These are phyloP conservation scores for Xylaria castorea DNA, from an alignment of 495 filamentous ascomycete genomes.

Conservation along the genomic window DNA sequence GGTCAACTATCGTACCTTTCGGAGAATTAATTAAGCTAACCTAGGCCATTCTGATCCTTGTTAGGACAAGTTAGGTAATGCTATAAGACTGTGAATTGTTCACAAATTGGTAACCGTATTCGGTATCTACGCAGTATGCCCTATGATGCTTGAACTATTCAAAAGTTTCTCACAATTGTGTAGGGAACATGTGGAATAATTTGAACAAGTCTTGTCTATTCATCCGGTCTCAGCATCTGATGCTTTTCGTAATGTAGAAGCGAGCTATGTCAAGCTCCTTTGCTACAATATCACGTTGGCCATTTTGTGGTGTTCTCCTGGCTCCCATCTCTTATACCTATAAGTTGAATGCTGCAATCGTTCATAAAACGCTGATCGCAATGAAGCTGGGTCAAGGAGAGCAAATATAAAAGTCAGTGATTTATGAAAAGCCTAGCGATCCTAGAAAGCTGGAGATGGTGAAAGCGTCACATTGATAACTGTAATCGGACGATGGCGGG, in stretches of 20 bases:
- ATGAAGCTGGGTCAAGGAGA: background rate
- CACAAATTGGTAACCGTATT: background rate
- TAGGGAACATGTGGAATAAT: background rate
- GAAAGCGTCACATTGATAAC: background rate
- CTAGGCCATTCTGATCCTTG: background rate
- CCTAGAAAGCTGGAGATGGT: background rate
- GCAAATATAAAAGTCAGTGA: background rate
- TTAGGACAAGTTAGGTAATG: background rate
- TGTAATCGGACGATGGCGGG: slow-evolving; percentile 1
- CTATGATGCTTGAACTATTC: background rate
- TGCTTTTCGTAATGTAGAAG: background rate
- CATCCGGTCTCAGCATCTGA: background rate
- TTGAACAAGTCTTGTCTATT: background rate
- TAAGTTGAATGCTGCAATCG: background rate
- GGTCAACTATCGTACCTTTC: background rate
- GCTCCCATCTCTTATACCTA: background rate
- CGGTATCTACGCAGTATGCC: background rate
- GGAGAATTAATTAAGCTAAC: background rate
- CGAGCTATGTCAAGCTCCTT: background rate
- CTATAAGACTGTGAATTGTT: background rate
- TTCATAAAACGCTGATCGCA: background rate
- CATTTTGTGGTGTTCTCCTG: background rate
- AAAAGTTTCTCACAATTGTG: background rate
- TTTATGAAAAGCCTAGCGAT: background rate
- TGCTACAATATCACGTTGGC: background rate